Evolutionary conservation across 805 yeast species (phyloP).

Genomic region (Cyberlindnera misumaiensis): DNA sequence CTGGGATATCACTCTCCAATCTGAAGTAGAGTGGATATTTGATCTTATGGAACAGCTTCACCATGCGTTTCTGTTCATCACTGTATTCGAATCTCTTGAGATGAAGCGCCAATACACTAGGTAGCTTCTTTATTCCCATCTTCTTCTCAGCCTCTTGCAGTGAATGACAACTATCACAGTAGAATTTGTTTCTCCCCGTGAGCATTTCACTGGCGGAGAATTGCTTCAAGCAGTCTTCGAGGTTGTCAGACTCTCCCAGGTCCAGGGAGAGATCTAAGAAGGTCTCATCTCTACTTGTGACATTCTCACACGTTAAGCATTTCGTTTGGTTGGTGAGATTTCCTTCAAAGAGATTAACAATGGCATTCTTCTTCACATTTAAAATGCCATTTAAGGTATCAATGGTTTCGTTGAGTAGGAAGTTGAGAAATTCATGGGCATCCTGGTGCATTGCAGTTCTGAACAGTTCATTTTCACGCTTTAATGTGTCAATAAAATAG

Average conservation of each 20-base stretch:
- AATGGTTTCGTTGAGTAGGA: conserved; percentile 69
- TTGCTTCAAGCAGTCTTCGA: conserved; percentile 71
- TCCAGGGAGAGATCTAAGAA: conserved; percentile 86
- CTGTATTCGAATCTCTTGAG: conserved; percentile 88
- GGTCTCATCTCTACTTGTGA: conserved; percentile 74
- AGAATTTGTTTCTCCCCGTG: conserved; percentile 82
- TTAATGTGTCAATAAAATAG: conserved; percentile 65
- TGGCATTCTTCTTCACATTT: conserved; percentile 34
- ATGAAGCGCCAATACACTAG: conserved; percentile 75
- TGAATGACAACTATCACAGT: conserved; percentile 85
- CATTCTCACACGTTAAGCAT: conserved; percentile 83
- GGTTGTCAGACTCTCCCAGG: conserved; percentile 64
- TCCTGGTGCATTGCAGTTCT: conserved; percentile 95
- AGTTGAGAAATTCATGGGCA: conserved; percentile 94
- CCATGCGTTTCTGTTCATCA: conserved; percentile 72
- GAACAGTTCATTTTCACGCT: conserved; percentile 77
- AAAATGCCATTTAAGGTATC: conserved; percentile 27
- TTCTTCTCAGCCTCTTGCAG: conserved; percentile 92
- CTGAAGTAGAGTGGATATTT: conserved; percentile 70
- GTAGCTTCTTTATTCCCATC: conserved; percentile 71
- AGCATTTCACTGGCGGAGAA: conserved; percentile 83
- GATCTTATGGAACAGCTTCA: conserved; percentile 80
- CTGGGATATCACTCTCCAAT: conserved; percentile 45
- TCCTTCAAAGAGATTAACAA: conserved; percentile 79
- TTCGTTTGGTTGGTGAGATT: conserved; percentile 78